Percentiles rank a stretch among this genome's conserved stretches.
phyloP scores from a whole-genome alignment of 176 grass and related monocot genomes.

The Triticum turgidum region DNA sequence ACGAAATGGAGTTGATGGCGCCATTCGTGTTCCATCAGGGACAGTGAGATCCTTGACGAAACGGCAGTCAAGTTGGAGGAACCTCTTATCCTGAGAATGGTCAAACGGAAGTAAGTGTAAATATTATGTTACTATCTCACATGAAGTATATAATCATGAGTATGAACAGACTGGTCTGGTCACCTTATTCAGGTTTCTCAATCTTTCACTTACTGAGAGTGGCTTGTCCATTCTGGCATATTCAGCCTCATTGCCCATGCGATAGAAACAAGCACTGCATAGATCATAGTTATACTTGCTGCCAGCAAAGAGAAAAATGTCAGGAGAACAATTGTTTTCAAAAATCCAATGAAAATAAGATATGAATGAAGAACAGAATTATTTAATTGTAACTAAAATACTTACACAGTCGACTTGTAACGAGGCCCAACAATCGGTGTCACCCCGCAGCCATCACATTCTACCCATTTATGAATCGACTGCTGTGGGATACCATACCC shows the following conservation, averaged over 20 bases:
- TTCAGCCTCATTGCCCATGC: slow-evolving; percentile 45
- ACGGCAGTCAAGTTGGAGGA: slow-evolving; percentile 33
- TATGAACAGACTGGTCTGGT: background rate
- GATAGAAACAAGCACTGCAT: slow-evolving; percentile 53
- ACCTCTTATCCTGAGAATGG: slow-evolving; percentile 32
- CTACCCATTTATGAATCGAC: slow-evolving; percentile 43
- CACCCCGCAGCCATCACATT: slow-evolving; percentile 65
- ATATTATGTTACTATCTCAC: slow-evolving; percentile 7
- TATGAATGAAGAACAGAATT: background rate
- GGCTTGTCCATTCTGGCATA: slow-evolving; percentile 57
- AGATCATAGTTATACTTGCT: slow-evolving; percentile 74
- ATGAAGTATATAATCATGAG: slow-evolving; percentile 27
- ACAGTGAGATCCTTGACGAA: slow-evolving; percentile 76
- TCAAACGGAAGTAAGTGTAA: background rate
- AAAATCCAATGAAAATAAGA: background rate
- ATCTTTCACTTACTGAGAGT: background rate
- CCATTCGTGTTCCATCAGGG: slow-evolving; percentile 71
- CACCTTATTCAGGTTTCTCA: slow-evolving; percentile 17
- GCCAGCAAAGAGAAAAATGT: slow-evolving; percentile 32
- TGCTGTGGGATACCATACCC: background rate
- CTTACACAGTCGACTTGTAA: slow-evolving; percentile 74
- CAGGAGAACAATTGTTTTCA: background rate
- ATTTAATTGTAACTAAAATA: background rate
- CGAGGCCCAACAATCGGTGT: slow-evolving; percentile 59
- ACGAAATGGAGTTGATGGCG: slow-evolving; percentile 62